Evolutionary conservation across 1,284 basidiomycete species (phyloP).

Genomic region (Rhodotorula sp.): DNA sequence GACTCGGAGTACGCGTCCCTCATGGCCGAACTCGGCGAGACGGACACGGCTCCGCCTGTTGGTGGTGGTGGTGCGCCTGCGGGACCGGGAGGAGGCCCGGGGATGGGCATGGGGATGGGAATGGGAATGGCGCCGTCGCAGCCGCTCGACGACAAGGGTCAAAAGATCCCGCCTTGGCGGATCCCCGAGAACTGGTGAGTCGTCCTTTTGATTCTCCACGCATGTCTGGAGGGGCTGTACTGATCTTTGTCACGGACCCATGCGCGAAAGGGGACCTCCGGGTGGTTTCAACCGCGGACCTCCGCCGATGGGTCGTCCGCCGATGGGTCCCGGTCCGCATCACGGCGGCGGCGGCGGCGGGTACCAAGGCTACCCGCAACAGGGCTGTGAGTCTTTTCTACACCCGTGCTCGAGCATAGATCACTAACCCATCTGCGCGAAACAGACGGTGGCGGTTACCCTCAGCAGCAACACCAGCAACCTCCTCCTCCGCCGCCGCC

Average conservation of each 20-base stretch:
- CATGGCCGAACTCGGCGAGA: constrained; percentile 97
- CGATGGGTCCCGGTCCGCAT: constrained; percentile 2
- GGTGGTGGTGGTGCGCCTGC: constrained; percentile 22
- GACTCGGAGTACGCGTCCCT: constrained; percentile 96
- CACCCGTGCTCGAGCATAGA: too few relatives aligned
- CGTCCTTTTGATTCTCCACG: background rate
- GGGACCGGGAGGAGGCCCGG: background rate
- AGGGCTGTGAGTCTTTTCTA: background rate
- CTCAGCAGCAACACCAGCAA: constrained; percentile 9
- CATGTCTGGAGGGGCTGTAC: background rate
- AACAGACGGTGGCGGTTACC: constrained; percentile 16
- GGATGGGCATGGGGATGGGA: background rate
- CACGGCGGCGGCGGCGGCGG: constrained; percentile 2
- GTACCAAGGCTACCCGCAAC: constrained; percentile 12
- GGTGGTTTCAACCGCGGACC: constrained; percentile 11
- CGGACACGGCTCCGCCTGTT: constrained; percentile 51
- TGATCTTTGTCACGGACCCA: too few relatives aligned
- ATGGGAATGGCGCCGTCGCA: constrained; percentile 13
- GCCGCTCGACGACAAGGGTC: constrained; percentile 35
- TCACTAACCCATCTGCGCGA: background rate
- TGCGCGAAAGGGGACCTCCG: constrained; percentile 8
- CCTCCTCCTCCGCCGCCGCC: background rate
- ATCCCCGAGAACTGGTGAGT: constrained; percentile 53
- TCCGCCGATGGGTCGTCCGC: constrained; percentile 9
- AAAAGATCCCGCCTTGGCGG: constrained; percentile 55